Percentiles rank a stretch among this genome's conserved stretches.
Conservation (phyloP, 176 grass and related monocot genomes). For the Bolboschoenus planiculmis region DNA sequence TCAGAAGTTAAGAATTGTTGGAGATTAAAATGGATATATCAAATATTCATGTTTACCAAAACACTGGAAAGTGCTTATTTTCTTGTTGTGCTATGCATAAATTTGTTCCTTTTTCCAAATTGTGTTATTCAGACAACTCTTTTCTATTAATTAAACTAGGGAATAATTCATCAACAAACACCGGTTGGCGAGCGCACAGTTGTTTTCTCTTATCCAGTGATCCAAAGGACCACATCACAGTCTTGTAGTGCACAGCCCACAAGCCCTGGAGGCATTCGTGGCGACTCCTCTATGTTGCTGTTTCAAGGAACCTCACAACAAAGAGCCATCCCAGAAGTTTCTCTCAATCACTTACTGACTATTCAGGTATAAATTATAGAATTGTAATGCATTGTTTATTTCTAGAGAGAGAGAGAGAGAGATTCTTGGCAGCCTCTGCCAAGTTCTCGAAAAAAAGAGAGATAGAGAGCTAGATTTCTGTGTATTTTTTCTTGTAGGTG, state of each 20-base stretch:
- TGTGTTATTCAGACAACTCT: background rate
- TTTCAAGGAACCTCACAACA: too few species aligned
- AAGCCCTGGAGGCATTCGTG: background rate
- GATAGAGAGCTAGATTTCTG: too few species aligned
- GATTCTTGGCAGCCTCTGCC: too few species aligned
- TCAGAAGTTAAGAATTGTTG: background rate
- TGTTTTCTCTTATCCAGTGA: background rate
- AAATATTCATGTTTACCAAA: background rate
- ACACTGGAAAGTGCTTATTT: background rate
- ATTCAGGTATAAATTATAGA: background rate
- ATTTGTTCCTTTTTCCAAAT: background rate
- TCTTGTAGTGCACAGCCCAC: background rate
- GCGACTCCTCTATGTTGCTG: too few species aligned
- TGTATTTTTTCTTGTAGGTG: background rate
- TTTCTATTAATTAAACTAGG: background rate
- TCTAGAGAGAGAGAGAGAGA: background rate
- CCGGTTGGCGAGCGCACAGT: background rate
- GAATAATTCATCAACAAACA: conserved; percentile 1
- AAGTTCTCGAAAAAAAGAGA: too few species aligned
- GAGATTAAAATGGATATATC: background rate
- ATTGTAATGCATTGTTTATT: background rate
- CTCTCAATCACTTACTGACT: background rate
- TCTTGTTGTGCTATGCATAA: background rate
- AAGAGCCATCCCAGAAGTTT: background rate
- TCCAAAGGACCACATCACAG: background rate